Base-by-base conservation (phyloP, 345 rosid genomes). In the Arabis alpina region DNA sequence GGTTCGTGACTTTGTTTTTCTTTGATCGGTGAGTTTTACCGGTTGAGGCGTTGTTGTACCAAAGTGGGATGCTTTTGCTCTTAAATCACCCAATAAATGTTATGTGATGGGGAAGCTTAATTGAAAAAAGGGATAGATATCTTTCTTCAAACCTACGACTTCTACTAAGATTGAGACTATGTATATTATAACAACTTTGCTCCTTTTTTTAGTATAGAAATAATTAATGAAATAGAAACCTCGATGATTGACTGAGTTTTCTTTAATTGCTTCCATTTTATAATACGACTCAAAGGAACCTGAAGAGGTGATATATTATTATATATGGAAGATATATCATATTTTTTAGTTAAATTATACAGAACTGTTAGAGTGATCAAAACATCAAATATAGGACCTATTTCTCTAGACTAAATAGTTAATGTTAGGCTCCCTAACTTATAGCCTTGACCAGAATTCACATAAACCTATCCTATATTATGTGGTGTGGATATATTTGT, bases 381-480 rank as follows among this genome's bases (percentile, higher is more conserved):
- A 53, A n/a, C 52, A 75, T 43, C 64, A 51, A 40, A 60, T 44
- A 44, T 61, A 67, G 2, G 48, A 74, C 44, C 63, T 67, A 66
- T 53, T 15, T 67, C 44, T 53, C 51, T 68, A 68, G 74, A 44
- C 37, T 40, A 47, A 37, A 44, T 75, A 68, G 50, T 25, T 66
- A 25, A 34, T 66, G 68, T 66, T 59, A 59, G 68, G 73, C 77
- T 58, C 77, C 56, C 43, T 43, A 74, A 43, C 73, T 60, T 66
- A 59, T 59, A 44, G 50, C 25, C 45, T 45, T 61, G 69, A 27
- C 45, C 58, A 61, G 43, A 61, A 37, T 47, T 54, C 39, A 68
- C 69, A 54, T 59, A 16, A 51, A 53, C 25, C 8, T 23, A 67
- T 60, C 48, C 32, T 51, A 34, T 67, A 51, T 5, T 59, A 30